Evolutionary conservation across 257 asterid species (phyloP).

Genomic region (Schizonepeta tenuifolia): DNA sequence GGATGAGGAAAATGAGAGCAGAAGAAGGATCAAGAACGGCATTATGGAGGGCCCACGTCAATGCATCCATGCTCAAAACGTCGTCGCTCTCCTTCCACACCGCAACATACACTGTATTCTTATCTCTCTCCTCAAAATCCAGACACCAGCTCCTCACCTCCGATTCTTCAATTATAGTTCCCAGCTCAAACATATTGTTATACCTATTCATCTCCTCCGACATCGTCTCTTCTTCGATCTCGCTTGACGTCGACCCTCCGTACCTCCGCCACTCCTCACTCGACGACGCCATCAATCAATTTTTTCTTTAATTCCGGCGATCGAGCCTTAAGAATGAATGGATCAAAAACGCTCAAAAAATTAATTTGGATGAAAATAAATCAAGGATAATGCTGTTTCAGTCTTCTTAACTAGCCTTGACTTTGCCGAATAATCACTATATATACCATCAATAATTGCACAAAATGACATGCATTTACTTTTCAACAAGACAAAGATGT

Average conservation of each 20-base stretch:
- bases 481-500: background rate
- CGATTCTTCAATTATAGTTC: slow-evolving; percentile 39
- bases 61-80: slow-evolving; percentile 59
- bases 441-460: background rate
- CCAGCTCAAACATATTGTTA: background rate
- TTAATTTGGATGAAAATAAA: background rate
- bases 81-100: slow-evolving; percentile 47
- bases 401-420: slow-evolving; percentile 26
- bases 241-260: slow-evolving; percentile 23
- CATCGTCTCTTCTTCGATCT: slow-evolving; percentile 41
- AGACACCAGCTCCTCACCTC: slow-evolving; percentile 32
- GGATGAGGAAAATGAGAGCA: slow-evolving; percentile 56
- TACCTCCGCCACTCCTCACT: slow-evolving; percentile 16
- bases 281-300: slow-evolving; percentile 36
- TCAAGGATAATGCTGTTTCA: background rate
- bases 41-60: slow-evolving; percentile 56
- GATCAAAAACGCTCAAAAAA: no score
- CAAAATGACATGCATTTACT: background rate
- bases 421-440: slow-evolving; percentile 3
- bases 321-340: no score
- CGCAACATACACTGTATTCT: slow-evolving; percentile 52
- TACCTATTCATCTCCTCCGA: background rate
- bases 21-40: slow-evolving; percentile 34
- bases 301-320: background rate
- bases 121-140: slow-evolving; percentile 28